phyloP scores from a whole-genome alignment of 2,329 filamentous ascomycete species.

The Pyrenophora teres region DNA sequence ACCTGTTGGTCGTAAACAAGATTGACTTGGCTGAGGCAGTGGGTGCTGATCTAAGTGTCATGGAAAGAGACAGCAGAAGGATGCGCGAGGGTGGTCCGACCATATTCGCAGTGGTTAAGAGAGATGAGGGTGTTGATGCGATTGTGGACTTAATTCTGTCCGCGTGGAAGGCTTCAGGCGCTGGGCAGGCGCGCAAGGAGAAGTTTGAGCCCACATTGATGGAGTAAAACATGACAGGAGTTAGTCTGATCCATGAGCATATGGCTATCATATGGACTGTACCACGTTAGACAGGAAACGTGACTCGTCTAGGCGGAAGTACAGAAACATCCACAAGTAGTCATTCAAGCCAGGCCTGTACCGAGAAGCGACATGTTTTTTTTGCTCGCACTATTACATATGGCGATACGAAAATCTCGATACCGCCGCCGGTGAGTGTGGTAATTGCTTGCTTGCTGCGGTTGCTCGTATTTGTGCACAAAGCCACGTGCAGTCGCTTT shows the following conservation, averaged over 20 bases:
- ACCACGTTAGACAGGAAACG: no score
- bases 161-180: slow-evolving; percentile 90
- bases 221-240: slow-evolving; percentile 26
- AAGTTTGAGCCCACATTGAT: slow-evolving; percentile 42
- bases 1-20: slow-evolving; percentile 94
- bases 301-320: no score
- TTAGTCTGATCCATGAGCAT: slow-evolving; percentile 2
- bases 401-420: no score
- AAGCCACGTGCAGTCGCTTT: no score
- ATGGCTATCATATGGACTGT: neutral
- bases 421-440: no score
- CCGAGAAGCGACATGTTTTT: no score
- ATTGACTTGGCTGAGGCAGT: slow-evolving; percentile 90
- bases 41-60: slow-evolving; percentile 86
- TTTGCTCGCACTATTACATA: no score
- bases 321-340: no score
- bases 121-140: slow-evolving; percentile 79
- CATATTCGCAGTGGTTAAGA: slow-evolving; percentile 97
- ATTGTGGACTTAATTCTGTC: slow-evolving; percentile 88
- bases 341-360: no score
- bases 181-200: slow-evolving; percentile 51
- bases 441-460: no score
- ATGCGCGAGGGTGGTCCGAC: slow-evolving; percentile 95
- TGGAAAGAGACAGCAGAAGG: slow-evolving; percentile 92
- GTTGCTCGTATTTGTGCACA: no score